Base-by-base conservation (phyloP, 176 grass and related monocot genomes). In the Rhipidocladum racemiflorum region DNA sequence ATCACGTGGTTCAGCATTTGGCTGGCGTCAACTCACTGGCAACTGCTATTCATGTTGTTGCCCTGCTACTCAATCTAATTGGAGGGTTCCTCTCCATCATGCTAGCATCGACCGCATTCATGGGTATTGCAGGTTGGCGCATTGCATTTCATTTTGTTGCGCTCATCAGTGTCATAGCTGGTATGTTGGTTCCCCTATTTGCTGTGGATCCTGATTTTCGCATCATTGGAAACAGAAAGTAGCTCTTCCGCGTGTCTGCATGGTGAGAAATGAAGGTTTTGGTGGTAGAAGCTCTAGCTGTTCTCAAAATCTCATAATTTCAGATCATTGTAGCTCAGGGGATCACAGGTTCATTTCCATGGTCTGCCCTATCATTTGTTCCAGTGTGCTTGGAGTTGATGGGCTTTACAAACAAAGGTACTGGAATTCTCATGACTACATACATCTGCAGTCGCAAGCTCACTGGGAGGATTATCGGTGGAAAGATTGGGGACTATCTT, bases 281-380 rank as follows among this genome's bases (percentile, higher is more conserved):
- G 36, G n/a, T 61, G 20, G 12, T 61, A 39, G 74, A 76, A 76
- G 51, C 72, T 40, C 59, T 17, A 56, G 74, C 51, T 40, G 54
- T 76, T 61, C 21, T 61, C 6, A 28, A 43, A 27, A 61, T 44
- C 57, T 55, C 74, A 61, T 76, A 35, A 43, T 76, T 76, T 28
- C n/a, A 76, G 54, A 61, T 76, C 55, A 43, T 76, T 61, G 55
- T 76, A 39, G 55, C 54, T 8, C 74, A 76, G n/a, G 74, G 74
- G 12, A 28, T 76, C 54, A 43, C 74, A 27, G 54, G 74, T 30
- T 76, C 74, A 39, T 76, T 76, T 61, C 74, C 74, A 10, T 76
- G 74, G 74, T 76, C n/a, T 61, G 74, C 55, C n/a, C 53, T 76
- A 43, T 61, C 74, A 61, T 76, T 76, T 61, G 74, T 55, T 42